Base-by-base conservation (phyloP, 768 basidiomycete genomes). In the Tylopilus sp. region DNA sequence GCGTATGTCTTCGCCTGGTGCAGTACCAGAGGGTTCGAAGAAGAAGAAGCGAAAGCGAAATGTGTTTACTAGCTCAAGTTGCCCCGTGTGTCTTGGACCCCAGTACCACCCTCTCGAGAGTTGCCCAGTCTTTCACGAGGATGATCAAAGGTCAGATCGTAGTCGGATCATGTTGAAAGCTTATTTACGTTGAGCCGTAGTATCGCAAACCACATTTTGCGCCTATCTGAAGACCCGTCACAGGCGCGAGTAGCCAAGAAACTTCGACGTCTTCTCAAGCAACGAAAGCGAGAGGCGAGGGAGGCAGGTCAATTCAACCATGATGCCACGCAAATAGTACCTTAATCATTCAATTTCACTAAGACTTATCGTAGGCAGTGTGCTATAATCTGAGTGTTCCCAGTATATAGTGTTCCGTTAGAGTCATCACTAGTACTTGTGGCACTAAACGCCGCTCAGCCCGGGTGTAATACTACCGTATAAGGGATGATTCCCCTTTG, bases 101-200 rank as follows among this genome's bases (percentile, higher is more conserved):
- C 64, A 69, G n/a, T 19, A 37, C 36, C 84, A 85, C 64, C 54
- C 73, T 21, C 56, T 80, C 11, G 75, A 79, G 62, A 73, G 77
- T 25, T 91, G 89, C 61, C 79, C 84, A 16, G 61, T 80, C 22
- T 75, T 85, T 3, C 55, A 54, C 7, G 72, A 73, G 48, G 87
- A 86, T 2, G 71, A 80, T 1, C 68, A 72, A 50, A 85, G 80
- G 87, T 86, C 57, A 41, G 61, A 50, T n/a, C 33, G 48, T 53
- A 36, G 26, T 36, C 26, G 17, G 48, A 31, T 44, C 14, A 31
- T 21, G 28, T 21, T 36, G 12, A 33, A 4, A 3, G 13, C 12
- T 24, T 43, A 29, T 48, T 54, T 63, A 59, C 54, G 55, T 24
- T 38, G 51, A 49, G 42, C 46, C 30, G 22, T 52, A 82, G 83